Evolutionary conservation across 345 rosid genomes (phyloP).

Genomic region (Arabidopsis suecica): DNA sequence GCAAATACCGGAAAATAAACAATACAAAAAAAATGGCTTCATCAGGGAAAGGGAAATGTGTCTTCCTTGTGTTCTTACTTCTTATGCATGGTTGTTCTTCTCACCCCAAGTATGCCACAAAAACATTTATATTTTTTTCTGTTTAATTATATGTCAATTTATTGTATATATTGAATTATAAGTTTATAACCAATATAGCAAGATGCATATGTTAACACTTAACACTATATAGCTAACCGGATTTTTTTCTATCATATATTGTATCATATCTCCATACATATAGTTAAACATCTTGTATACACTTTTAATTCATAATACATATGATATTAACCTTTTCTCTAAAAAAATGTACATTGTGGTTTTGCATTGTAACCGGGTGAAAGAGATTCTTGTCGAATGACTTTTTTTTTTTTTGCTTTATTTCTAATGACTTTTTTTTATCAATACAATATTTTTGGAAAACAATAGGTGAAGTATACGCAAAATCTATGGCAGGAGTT

Average conservation of each 20-base stretch:
- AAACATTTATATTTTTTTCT: neutral
- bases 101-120: neutral
- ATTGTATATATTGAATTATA: too few relatives aligned
- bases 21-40: conserved; percentile 10
- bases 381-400: neutral
- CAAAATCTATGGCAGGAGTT: neutral
- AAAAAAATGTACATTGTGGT: neutral
- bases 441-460: neutral
- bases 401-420: neutral
- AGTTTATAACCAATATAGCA: neutral
- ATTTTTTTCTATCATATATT: too few relatives aligned
- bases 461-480: neutral
- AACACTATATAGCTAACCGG: too few relatives aligned
- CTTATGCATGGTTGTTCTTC: conserved; percentile 6
- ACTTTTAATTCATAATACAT: neutral
- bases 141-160: neutral
- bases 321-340: too few relatives aligned
- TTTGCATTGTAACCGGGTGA: neutral
- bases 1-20: neutral
- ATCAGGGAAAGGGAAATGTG: neutral
- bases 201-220: neutral
- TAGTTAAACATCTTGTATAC: neutral
- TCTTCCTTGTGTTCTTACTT: conserved; percentile 9
- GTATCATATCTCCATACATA: neutral
- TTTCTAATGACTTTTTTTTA: too few relatives aligned